Conservation (phyloP, 306 rosid species). For the Vigna reflexopilosa region DNA sequence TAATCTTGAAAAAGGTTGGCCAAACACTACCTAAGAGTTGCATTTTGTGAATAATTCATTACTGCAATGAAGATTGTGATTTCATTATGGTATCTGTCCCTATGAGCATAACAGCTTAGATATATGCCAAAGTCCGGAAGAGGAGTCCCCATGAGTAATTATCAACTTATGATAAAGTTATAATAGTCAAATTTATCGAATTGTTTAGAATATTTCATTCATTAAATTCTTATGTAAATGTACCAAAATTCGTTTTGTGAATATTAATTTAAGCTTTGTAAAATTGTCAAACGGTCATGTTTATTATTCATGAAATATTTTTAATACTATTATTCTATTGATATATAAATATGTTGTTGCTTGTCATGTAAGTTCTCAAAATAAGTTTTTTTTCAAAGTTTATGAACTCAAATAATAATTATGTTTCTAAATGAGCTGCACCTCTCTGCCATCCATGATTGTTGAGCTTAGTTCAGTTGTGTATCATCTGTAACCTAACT, state of each 20-base stretch:
- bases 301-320: not conserved
- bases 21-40: slow-evolving; percentile 23
- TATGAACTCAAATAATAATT: slow-evolving; percentile 6
- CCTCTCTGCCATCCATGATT: slow-evolving; percentile 28
- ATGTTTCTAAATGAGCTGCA: slow-evolving; percentile 31
- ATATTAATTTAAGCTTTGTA: slow-evolving; percentile 1
- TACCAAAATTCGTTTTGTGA: not conserved
- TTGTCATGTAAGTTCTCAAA: slow-evolving; percentile 24
- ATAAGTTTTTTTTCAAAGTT: slow-evolving; percentile 33
- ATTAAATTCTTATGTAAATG: not conserved
- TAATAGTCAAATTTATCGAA: not conserved
- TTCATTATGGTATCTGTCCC: slow-evolving; percentile 55
- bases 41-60: slow-evolving; percentile 49
- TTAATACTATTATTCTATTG: not conserved
- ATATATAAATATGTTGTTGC: slow-evolving; percentile 24
- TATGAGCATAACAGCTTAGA: slow-evolving; percentile 54
- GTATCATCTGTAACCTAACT: slow-evolving; percentile 10
- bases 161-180: not conserved
- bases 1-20: not conserved
- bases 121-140: slow-evolving; percentile 53
- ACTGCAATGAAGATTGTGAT: slow-evolving; percentile 23
- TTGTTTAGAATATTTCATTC: not conserved
- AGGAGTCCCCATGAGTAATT: slow-evolving; percentile 57
- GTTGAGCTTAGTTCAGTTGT: slow-evolving; percentile 33
- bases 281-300: slow-evolving; percentile 6